Percentiles rank a stretch among this genome's conserved stretches.
These are phyloP conservation scores for Rhipidocladum racemiflorum DNA, from an alignment of 176 grass and related monocot genomes.

Conservation along the genomic window DNA sequence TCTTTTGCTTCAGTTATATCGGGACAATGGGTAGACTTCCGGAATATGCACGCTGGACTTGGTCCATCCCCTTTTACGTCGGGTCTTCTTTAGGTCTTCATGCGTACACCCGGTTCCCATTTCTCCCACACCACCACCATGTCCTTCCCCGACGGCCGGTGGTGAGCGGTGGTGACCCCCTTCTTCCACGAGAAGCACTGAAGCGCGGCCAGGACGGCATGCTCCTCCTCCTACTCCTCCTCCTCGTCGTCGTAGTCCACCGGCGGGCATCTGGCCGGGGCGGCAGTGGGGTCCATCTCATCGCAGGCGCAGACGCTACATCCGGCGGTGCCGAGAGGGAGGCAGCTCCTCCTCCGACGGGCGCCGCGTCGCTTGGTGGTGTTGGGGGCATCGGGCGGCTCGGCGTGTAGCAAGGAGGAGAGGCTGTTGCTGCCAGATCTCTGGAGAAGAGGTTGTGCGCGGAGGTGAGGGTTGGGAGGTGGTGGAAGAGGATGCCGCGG, in stretches of 20 bases:
- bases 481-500: slow-evolving; percentile 31
- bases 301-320: slow-evolving; percentile 81
- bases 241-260: neutral
- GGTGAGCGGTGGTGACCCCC: neutral
- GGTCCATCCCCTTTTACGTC: too few relatives aligned
- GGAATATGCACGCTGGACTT: too few relatives aligned
- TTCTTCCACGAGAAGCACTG: slow-evolving; percentile 59
- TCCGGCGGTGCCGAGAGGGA: slow-evolving; percentile 53
- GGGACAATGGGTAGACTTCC: too few relatives aligned
- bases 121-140: neutral
- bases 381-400: neutral
- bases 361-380: slow-evolving; percentile 18
- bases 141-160: neutral
- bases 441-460: slow-evolving; percentile 36
- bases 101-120: too few relatives aligned
- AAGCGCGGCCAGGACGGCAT: neutral
- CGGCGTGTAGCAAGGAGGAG: slow-evolving; percentile 48
- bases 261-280: neutral
- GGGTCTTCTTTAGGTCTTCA: too few relatives aligned
- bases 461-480: neutral
- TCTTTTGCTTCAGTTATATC: too few relatives aligned
- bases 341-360: slow-evolving; percentile 35
- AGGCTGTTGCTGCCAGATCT: slow-evolving; percentile 68
- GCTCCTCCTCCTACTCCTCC: slow-evolving; percentile 20
- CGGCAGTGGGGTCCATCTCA: slow-evolving; percentile 42